A percentile compares a stretch with the other conserved stretches of the same genome.
Evolutionary conservation across 2,329 filamentous ascomycete species (phyloP).

Genomic region (Hypoxylon sp.): DNA sequence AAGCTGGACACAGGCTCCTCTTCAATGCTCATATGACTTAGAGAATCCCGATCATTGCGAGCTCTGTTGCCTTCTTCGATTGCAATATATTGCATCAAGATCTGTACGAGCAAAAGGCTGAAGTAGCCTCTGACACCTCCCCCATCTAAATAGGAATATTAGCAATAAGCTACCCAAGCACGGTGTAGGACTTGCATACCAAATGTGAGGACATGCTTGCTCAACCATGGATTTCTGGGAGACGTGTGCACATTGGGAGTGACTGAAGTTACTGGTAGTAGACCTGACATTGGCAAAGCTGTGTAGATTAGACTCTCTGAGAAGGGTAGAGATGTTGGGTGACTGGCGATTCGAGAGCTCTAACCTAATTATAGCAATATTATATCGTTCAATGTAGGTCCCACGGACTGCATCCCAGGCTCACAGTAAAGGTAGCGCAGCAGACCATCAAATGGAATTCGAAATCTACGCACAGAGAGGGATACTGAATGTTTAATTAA

Average conservation of each 20-base stretch:
- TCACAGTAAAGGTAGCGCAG: no score
- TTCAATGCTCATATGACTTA: not conserved
- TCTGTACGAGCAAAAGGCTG: not conserved
- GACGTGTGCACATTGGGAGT: not conserved
- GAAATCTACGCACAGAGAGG: no score
- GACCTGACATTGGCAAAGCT: not conserved
- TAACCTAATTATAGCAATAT: no score
- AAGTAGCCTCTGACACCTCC: conserved; percentile 6
- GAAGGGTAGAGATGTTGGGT: no score
- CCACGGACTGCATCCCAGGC: no score
- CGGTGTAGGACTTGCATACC: not conserved
- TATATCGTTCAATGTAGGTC: no score
- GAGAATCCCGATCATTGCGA: not conserved
- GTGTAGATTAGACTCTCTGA: not conserved
- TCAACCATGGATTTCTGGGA: not conserved
- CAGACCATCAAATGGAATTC: no score
- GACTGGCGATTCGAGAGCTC: no score
- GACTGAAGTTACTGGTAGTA: not conserved
- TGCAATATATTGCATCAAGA: conserved; percentile 2
- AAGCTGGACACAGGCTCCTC: not conserved
- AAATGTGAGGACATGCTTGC: conserved; percentile 5
- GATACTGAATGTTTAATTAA: no score
- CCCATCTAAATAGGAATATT: not conserved
- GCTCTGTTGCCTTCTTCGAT: no score
- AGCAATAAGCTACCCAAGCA: not conserved